Percentiles rank a stretch among this genome's conserved stretches.
Conservation (phyloP, 2,329 filamentous ascomycete species). For the Fonsecaea pugnacius region DNA sequence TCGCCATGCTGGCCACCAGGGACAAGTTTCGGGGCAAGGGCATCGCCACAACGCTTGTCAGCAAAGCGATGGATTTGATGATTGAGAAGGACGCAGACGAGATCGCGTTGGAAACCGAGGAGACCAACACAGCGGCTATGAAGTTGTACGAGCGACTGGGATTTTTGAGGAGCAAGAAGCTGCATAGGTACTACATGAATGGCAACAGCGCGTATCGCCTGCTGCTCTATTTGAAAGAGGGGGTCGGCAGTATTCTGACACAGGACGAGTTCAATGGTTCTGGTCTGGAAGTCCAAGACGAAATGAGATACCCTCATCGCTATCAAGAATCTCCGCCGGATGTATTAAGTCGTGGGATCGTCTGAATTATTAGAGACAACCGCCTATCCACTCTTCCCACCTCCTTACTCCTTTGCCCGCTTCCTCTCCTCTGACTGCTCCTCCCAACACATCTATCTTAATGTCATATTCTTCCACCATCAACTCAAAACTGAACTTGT, state of each 20-base stretch:
- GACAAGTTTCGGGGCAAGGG: constrained; percentile 79
- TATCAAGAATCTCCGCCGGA: constrained; percentile 17
- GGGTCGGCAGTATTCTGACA: constrained; percentile 52
- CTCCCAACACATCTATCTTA: constrained; percentile 75
- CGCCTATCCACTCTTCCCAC: constrained; percentile 91
- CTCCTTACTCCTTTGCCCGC: constrained; percentile 73
- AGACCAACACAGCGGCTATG: constrained; percentile 86
- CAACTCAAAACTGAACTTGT: constrained; percentile 77
- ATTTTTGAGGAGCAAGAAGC: constrained; percentile 86
- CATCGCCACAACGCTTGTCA: constrained; percentile 86
- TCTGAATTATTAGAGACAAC: constrained; percentile 62
- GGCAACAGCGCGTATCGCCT: constrained; percentile 92
- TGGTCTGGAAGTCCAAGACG: constrained; percentile 31
- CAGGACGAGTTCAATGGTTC: constrained; percentile 41
- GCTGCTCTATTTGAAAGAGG: constrained; percentile 75
- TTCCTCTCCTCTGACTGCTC: constrained; percentile 63
- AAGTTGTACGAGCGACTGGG: constrained; percentile 90
- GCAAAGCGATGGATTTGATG: constrained; percentile 90
- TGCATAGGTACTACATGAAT: constrained; percentile 95
- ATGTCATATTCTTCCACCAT: constrained; percentile 79
- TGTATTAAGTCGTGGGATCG: constrained; percentile 25
- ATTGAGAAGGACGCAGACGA: constrained; percentile 81
- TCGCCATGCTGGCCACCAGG: constrained; percentile 95
- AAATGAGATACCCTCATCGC: constrained; percentile 24
- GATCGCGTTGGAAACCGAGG: constrained; percentile 94